A percentile compares a stretch with the other conserved stretches of the same genome.
These are phyloP conservation scores for Zanthoxylum bungeanum DNA, from an alignment of 345 rosid genomes.

Conservation along the genomic window DNA sequence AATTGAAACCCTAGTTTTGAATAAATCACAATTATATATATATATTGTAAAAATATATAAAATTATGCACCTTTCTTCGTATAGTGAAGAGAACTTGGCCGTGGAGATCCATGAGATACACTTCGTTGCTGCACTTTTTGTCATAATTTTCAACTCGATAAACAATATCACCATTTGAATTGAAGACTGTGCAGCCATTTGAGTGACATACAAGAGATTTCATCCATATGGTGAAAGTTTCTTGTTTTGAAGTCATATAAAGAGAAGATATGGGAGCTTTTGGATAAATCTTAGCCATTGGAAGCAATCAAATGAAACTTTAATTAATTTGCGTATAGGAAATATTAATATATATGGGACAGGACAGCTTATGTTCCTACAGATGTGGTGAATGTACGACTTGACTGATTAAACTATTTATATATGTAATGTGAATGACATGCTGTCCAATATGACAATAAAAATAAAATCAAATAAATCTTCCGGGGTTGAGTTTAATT, in stretches of 20 bases:
- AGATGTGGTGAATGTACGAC: background rate
- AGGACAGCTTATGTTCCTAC: background rate
- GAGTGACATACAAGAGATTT: conserved; percentile 40
- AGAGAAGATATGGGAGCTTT: conserved; percentile 4
- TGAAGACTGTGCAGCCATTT: conserved; percentile 46
- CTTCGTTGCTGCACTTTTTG: conserved; percentile 30
- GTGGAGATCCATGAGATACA: conserved; percentile 41
- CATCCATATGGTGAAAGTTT: conserved; percentile 48
- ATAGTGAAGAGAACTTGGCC: conserved; percentile 45
- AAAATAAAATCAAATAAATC: background rate
- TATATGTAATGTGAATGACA: background rate
- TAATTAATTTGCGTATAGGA: no score
- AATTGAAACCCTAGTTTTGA: background rate
- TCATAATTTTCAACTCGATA: conserved; percentile 48
- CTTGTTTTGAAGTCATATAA: conserved; percentile 23
- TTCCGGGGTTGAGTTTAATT: background rate
- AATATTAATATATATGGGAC: background rate
- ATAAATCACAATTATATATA: background rate
- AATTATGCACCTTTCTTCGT: conserved; percentile 26
- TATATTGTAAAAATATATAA: background rate
- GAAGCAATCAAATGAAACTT: background rate
- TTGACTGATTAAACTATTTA: background rate
- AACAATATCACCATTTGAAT: conserved; percentile 35
- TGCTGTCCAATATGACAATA: background rate
- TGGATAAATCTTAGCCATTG: conserved; percentile 31